Evolutionary conservation across 2,329 filamentous ascomycete genomes (phyloP), one percentile per base, ranked within the genome.

Genomic region (Talaromyces sp.): DNA sequence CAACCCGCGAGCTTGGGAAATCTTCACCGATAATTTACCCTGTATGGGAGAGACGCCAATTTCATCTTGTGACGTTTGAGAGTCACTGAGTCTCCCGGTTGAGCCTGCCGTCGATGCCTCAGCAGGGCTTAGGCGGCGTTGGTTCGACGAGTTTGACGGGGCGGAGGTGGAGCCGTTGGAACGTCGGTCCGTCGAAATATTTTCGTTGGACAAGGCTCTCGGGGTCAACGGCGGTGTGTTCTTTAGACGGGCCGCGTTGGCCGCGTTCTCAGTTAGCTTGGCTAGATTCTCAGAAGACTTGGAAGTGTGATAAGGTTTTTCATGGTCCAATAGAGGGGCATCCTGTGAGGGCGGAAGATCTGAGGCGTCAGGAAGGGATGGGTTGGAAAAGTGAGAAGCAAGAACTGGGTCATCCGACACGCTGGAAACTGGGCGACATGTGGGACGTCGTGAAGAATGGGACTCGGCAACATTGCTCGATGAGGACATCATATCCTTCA

Each of bases 191-290:
- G 58, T 32, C 10, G 69, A 62, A 27, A 68, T 65, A 52, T 78
- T 80, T 70, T 85, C 85, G 74, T 85, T 83, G 60, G 91, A 96
- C 70, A 93, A 85, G 62, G 92, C 90, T 78, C 93, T 88, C 65
- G 91, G 93, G 59, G 93, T 95, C 67, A 93, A 92, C 63, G 92
- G 88, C 67, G 91, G 90, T 68, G 91, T 94, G 81, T 91, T 96
- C 92, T 97, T 96, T 81, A 86, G 74, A 77, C 74, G 75, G 70
- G 78, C 74, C 75, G 74, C 77, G 76, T 77, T 80, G 77, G 81
- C 80, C 77, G 81, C 81, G 83, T 86, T 85, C 83, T 87, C 83
- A 85, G 92, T 97, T 91, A 97, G 92, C 90, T 88, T 77, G 69
- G 68, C 70, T 67, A 76, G 69, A 59, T 79, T 77, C 68, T 76